Conservation (phyloP, 2,329 filamentous ascomycete genomes). For the Ophiostoma sp. region DNA sequence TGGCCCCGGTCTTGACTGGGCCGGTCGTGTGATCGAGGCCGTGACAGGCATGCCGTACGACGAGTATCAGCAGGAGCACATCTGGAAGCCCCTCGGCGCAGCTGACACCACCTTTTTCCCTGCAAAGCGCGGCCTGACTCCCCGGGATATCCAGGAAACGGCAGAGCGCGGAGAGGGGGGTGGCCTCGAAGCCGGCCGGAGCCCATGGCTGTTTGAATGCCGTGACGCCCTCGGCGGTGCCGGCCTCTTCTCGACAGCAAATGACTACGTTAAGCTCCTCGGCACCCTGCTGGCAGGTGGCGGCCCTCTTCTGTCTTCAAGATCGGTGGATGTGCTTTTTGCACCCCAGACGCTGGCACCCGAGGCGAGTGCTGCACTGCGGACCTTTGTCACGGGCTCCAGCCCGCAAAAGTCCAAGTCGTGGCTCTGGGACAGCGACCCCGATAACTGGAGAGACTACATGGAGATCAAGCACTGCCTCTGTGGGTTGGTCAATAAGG, state of each 20-base stretch:
- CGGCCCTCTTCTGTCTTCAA: not conserved
- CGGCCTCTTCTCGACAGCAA: not conserved
- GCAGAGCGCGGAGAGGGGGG: not conserved
- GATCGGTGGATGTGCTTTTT: not conserved
- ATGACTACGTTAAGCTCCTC: not conserved
- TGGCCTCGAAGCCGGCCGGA: not conserved
- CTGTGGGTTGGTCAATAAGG: constrained; percentile 37
- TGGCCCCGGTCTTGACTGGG: not conserved
- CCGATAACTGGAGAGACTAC: constrained; percentile 31
- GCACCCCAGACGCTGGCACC: not conserved
- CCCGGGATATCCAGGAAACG: not conserved
- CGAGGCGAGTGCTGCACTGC: not conserved
- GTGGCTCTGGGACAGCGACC: not conserved
- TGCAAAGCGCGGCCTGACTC: not conserved
- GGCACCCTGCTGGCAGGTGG: not conserved
- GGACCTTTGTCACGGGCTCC: not conserved
- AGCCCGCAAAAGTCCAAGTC: not conserved
- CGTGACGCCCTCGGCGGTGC: not conserved
- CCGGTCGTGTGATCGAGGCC: not conserved
- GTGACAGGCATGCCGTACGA: not conserved
- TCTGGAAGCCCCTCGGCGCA: not conserved
- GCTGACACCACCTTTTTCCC: not conserved
- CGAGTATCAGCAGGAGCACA: not conserved
- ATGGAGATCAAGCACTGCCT: constrained; percentile 38
- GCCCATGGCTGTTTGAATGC: not conserved